phyloP scores from a whole-genome alignment of 2,329 filamentous ascomycete species.

The Blastomyces emzantsi region DNA sequence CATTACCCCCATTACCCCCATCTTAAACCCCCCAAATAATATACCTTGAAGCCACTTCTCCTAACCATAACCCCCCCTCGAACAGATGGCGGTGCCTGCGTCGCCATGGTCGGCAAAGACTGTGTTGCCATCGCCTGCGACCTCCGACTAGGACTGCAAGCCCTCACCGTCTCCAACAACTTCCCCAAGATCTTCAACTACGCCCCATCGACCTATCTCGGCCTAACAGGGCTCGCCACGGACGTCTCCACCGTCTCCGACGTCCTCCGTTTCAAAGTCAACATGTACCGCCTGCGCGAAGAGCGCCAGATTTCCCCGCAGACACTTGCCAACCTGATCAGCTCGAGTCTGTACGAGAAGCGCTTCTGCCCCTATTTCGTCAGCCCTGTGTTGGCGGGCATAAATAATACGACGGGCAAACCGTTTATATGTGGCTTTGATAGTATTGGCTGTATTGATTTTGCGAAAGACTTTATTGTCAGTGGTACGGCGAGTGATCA shows the following conservation, averaged over 20 bases:
- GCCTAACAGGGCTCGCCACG: conserved; percentile 90
- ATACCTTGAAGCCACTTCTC: conserved; percentile 6
- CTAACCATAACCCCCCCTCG: not conserved
- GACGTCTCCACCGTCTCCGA: conserved; percentile 92
- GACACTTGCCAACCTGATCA: conserved; percentile 95
- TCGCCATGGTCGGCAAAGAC: conserved; percentile 99
- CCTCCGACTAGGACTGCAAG: conserved; percentile 91
- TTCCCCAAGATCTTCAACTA: conserved; percentile 99
- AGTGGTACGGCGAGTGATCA: conserved; percentile 93
- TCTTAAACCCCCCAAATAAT: not conserved
- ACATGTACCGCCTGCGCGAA: conserved; percentile 98
- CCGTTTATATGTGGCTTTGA: conserved; percentile 99
- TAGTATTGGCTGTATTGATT: conserved; percentile 98
- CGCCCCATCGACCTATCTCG: conserved; percentile 81
- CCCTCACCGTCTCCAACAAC: conserved; percentile 95
- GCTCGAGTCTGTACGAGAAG: conserved; percentile 81
- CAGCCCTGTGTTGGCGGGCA: conserved; percentile 83
- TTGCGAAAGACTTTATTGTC: conserved; percentile 99
- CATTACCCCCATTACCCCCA: conserved; percentile 5
- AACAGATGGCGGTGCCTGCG: conserved; percentile 77
- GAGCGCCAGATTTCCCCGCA: conserved; percentile 91
- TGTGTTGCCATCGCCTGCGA: conserved; percentile 99
- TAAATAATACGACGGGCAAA: conserved; percentile 87
- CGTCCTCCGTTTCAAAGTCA: conserved; percentile 99
- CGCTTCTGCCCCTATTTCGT: conserved; percentile 97